phyloP scores from a whole-genome alignment of 108 stramenopile genomes.

The Aurantiochytrium sp. region DNA sequence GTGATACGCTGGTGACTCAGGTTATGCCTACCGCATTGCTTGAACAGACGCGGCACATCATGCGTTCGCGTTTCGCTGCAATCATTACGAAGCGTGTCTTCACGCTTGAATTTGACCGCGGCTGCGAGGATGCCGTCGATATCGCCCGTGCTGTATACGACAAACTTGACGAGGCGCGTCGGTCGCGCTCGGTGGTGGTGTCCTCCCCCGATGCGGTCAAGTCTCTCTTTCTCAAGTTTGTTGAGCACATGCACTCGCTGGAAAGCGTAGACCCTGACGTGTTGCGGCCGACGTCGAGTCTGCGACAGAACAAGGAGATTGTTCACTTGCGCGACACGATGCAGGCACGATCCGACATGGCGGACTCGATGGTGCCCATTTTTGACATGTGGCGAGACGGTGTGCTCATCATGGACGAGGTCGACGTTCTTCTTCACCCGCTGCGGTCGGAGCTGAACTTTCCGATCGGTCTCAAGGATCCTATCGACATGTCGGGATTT shows the following conservation, averaged over 20 bases:
- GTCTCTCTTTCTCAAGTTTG: conserved; percentile 90
- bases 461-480: conserved; percentile 89
- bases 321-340: conserved; percentile 19
- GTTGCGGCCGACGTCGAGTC: conserved; percentile 6
- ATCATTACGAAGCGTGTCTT: conserved; percentile 92
- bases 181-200: conserved; percentile 84
- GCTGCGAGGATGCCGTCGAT: conserved; percentile 41
- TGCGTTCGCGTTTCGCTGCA: conserved; percentile 91
- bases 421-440: conserved; percentile 92
- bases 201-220: conserved; percentile 93
- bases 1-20: conserved; percentile 83
- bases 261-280: conserved; percentile 41
- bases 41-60: conserved; percentile 87
- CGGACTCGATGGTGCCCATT: conserved; percentile 59
- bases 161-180: conserved; percentile 87
- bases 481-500: conserved; percentile 91
- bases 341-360: background rate
- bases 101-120: conserved; percentile 90
- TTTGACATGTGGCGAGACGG: conserved; percentile 86
- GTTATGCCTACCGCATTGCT: conserved; percentile 96
- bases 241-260: conserved; percentile 91
- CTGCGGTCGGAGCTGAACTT: conserved; percentile 98
- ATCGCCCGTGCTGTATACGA: conserved; percentile 81
- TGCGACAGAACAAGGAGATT: conserved; percentile 28
- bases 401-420: conserved; percentile 89